Percentiles rank a stretch among this genome's conserved stretches.
Evolutionary conservation across 2,329 filamentous ascomycete genomes (phyloP).

Genomic region (Endoconidiophora polonica): DNA sequence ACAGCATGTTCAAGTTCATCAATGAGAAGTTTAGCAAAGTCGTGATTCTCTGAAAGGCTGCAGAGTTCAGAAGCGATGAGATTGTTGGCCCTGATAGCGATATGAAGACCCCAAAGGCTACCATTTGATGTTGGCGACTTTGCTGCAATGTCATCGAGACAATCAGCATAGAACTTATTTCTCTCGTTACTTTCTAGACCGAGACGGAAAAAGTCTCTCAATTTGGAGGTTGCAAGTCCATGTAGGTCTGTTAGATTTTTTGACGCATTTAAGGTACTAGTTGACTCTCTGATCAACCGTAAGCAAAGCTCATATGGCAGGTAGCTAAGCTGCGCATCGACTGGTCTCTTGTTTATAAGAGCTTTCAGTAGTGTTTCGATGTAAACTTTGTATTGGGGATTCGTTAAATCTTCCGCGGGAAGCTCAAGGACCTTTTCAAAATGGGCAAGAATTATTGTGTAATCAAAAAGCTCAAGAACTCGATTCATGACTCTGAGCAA

Average conservation of each 20-base stretch:
- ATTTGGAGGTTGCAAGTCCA: slow-evolving; percentile 41
- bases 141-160: slow-evolving; percentile 49
- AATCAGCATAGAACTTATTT: slow-evolving; percentile 45
- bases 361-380: slow-evolving; percentile 39
- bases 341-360: slow-evolving; percentile 27
- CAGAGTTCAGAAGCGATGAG: slow-evolving; percentile 32
- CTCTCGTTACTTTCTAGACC: slow-evolving; percentile 28
- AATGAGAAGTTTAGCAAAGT: slow-evolving; percentile 43
- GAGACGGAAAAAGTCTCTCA: slow-evolving; percentile 39
- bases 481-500: slow-evolving; percentile 47
- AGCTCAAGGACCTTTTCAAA: slow-evolving; percentile 53
- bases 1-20: slow-evolving; percentile 46
- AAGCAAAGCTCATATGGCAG: slow-evolving; percentile 38
- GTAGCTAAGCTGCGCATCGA: slow-evolving; percentile 22
- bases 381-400: slow-evolving; percentile 42
- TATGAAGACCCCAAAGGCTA: slow-evolving; percentile 49
- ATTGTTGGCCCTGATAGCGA: slow-evolving; percentile 28
- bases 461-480: slow-evolving; percentile 32
- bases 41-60: slow-evolving; percentile 41
- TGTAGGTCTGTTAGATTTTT: slow-evolving; percentile 47
- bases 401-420: slow-evolving; percentile 42
- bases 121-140: slow-evolving; percentile 20
- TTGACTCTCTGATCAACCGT: slow-evolving; percentile 56
- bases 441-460: slow-evolving; percentile 41
- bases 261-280: slow-evolving; percentile 26